Base-by-base conservation (phyloP, 2,329 filamentous ascomycete genomes). In the Saccharata proteae region DNA sequence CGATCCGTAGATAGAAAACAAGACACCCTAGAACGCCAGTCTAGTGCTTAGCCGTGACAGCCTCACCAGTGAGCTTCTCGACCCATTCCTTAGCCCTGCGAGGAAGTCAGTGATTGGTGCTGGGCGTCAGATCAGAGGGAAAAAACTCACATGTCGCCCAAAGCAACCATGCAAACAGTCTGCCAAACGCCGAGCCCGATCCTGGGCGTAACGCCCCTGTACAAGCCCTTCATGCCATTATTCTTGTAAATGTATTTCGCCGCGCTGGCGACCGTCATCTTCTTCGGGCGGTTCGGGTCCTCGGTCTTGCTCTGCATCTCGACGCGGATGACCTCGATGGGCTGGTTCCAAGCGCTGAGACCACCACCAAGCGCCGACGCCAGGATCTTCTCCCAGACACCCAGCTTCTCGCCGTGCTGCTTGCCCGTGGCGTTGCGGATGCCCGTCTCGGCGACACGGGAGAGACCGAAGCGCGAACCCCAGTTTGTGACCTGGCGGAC, bases 291-390 rank as follows among this genome's bases (percentile, higher is more conserved):
- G 69, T 96, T 96, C 38, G 90, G 86, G 57, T 98, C 90, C 48
- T 81, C 83, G 49, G 80, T 94, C 77, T 94, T 96, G 67, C 83
- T 93, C 76, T 98, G 90, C 84, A 98, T 94, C 74, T 98, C 90
- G 40, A 98, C 88, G 43, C 90, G 84, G 57, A 98, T 94, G 56
- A 98, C 90, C 74, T 98, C 90, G 57, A 98, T 98, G 40, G 90
- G 90, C 71, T 98, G 90, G 65, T 98, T 98, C 90, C 90, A 98
- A 43, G 90, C 90, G 40, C 77, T 85, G 49, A 98, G 69, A 55
- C 90, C 90, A 73, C 90, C 90, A 65, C 90, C 90, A 7, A 98
- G 57, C 43, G 75, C 74, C 41, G 78, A 83, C 28, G 90, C 86
- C 35, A 83, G 57, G 52, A 98, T 79, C 74, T 96, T 96, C 70